Conservation (phyloP, 2,329 filamentous ascomycete species). For the Penicillium capsulatum region DNA sequence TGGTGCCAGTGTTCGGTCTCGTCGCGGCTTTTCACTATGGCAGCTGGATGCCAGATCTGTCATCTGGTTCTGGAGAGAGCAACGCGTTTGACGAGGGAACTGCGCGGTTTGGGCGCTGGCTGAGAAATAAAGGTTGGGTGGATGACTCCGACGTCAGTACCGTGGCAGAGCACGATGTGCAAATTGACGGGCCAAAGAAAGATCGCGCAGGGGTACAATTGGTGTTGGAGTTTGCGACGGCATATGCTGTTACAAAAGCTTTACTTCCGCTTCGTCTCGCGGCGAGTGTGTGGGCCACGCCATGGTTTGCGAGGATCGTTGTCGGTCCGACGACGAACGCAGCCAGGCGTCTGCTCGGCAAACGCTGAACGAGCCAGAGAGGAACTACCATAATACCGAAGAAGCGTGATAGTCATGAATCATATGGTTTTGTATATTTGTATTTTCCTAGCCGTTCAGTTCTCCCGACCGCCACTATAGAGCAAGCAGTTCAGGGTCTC, state of each 20-base stretch:
- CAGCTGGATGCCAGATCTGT: slow-evolving; percentile 62
- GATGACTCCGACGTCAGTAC: slow-evolving; percentile 45
- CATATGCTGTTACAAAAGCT: slow-evolving; percentile 86
- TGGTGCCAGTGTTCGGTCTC: slow-evolving; percentile 72
- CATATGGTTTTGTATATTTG: slow-evolving; percentile 16
- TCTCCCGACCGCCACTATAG: slow-evolving; percentile 15
- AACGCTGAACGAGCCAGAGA: slow-evolving; percentile 5
- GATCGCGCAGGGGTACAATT: slow-evolving; percentile 50
- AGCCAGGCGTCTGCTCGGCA: slow-evolving; percentile 39
- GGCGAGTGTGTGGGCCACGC: slow-evolving; percentile 80
- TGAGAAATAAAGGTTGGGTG: slow-evolving; percentile 78
- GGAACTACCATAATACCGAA: background rate
- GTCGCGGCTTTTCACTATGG: slow-evolving; percentile 76
- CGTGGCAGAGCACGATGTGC: slow-evolving; percentile 31
- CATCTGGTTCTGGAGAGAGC: slow-evolving; percentile 19
- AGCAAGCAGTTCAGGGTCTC: slow-evolving; percentile 12
- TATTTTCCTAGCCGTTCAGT: slow-evolving; percentile 15
- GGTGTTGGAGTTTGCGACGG: slow-evolving; percentile 70
- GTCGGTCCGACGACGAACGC: slow-evolving; percentile 47
- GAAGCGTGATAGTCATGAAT: slow-evolving; percentile 8
- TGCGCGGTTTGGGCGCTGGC: slow-evolving; percentile 71
- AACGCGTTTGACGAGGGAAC: slow-evolving; percentile 56
- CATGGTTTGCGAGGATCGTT: slow-evolving; percentile 76
- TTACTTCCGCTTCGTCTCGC: slow-evolving; percentile 73
- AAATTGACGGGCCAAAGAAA: slow-evolving; percentile 25